phyloP scores from a whole-genome alignment of 1,284 basidiomycete genomes.

The Sporisorium graminicola region DNA sequence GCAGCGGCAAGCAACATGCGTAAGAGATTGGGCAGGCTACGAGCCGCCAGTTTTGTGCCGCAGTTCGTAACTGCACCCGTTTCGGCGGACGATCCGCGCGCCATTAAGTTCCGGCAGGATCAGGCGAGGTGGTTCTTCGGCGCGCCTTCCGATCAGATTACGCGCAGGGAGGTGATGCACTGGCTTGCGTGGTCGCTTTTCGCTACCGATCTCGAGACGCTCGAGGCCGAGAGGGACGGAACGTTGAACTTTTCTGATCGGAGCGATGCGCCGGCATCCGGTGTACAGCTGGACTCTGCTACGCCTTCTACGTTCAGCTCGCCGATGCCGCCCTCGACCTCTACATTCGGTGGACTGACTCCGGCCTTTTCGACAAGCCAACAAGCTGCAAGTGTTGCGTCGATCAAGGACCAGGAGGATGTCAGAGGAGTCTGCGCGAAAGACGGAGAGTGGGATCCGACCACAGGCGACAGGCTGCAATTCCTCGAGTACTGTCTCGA shows the following conservation, averaged over 20 bases:
- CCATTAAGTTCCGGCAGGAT: conserved; percentile 53
- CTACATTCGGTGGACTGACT: conserved; percentile 16
- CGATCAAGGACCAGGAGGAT: conserved; percentile 44
- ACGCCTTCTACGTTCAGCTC: conserved; percentile 35
- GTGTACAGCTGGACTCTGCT: conserved; percentile 11
- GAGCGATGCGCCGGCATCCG: neutral
- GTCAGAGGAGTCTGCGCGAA: conserved; percentile 19
- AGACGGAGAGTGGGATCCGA: conserved; percentile 52
- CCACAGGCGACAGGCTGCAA: conserved; percentile 42
- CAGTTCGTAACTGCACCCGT: conserved; percentile 52
- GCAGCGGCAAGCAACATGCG: conserved; percentile 24
- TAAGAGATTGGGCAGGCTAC: conserved; percentile 35
- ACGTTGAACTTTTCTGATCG: neutral
- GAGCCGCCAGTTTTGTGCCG: conserved; percentile 54
- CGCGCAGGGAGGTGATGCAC: conserved; percentile 57
- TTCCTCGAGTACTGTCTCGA: conserved; percentile 60
- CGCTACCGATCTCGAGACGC: conserved; percentile 50
- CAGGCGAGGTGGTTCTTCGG: conserved; percentile 63
- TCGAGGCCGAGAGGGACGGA: conserved; percentile 47
- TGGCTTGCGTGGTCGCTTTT: conserved; percentile 68
- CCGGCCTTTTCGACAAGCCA: conserved; percentile 6
- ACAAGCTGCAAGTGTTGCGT: neutral
- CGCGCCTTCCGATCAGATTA: conserved; percentile 44
- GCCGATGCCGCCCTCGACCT: conserved; percentile 26
- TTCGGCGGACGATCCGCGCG: conserved; percentile 56